These are phyloP conservation scores for Funneliformis geosporum DNA, from an alignment of 192 early-diverging fungal genomes.

Conservation along the genomic window DNA sequence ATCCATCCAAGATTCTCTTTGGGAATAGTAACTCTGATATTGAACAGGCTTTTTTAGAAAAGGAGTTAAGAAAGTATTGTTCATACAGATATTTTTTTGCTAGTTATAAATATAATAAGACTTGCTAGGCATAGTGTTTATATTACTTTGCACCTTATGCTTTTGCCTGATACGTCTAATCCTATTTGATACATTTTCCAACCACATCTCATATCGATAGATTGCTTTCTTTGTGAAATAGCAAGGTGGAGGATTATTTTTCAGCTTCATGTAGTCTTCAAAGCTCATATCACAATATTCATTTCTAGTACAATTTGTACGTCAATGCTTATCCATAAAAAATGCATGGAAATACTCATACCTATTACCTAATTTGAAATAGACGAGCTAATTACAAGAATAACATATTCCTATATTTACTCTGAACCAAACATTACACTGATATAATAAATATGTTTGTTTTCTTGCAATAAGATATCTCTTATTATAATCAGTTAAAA, in stretches of 20 bases:
- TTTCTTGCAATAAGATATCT: slow-evolving; percentile 14
- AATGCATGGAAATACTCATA: not conserved
- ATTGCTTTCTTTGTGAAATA: too few relatives aligned
- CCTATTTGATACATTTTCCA: not conserved
- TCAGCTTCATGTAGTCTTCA: not conserved
- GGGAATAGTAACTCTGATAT: too few relatives aligned
- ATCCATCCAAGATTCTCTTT: too few relatives aligned
- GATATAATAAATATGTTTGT: not conserved
- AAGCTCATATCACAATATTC: slow-evolving; percentile 12
- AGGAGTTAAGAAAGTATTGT: too few relatives aligned
- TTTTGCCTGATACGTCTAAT: too few relatives aligned
- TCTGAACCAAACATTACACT: not conserved
- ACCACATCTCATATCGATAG: too few relatives aligned
- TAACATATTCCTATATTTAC: slow-evolving; percentile 8
- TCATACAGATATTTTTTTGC: too few relatives aligned
- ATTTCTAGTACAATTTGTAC: slow-evolving; percentile 18
- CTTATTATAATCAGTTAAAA: slow-evolving; percentile 2
- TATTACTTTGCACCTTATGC: too few relatives aligned
- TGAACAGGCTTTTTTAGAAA: too few relatives aligned
- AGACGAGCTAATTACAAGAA: slow-evolving; percentile 10
- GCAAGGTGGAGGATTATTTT: not conserved
- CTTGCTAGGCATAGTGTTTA: too few relatives aligned
- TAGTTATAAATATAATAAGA: too few relatives aligned
- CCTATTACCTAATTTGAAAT: not conserved
- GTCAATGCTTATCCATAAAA: slow-evolving; percentile 11